Percentiles rank a stretch among this genome's conserved stretches.
Evolutionary conservation across 2,329 filamentous ascomycete genomes (phyloP).

Genomic region (Acarospora socialis): DNA sequence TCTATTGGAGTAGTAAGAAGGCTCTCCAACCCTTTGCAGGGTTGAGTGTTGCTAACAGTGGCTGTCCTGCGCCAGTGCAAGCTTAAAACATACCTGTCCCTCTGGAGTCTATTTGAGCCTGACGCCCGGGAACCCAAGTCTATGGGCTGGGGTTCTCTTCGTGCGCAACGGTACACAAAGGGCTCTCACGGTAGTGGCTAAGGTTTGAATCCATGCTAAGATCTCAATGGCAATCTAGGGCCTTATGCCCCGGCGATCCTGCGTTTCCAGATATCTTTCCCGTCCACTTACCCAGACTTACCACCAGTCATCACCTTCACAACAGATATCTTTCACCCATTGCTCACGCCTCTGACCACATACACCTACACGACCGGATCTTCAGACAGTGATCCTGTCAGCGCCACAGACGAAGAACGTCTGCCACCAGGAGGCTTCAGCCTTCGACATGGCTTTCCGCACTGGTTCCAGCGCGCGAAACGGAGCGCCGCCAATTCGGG

Average conservation of each 20-base stretch:
- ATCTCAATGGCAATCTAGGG: constrained; percentile 37
- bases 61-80: constrained; percentile 41
- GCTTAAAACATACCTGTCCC: constrained; percentile 68
- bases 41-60: constrained; percentile 7
- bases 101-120: constrained; percentile 78
- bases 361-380: constrained; percentile 80
- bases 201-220: constrained; percentile 9
- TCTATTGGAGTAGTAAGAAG: constrained; percentile 62
- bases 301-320: constrained; percentile 78
- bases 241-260: constrained; percentile 80
- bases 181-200: neutral
- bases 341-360: constrained; percentile 85
- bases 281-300: constrained; percentile 59
- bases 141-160: constrained; percentile 89
- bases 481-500: constrained; percentile 26
- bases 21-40: neutral
- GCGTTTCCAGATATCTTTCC: constrained; percentile 81
- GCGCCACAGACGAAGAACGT: constrained; percentile 67
- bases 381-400: constrained; percentile 61
- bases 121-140: constrained; percentile 61
- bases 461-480: constrained; percentile 61
- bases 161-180: constrained; percentile 59
- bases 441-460: constrained; percentile 75
- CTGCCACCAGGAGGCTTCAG: constrained; percentile 83
- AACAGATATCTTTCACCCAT: constrained; percentile 87